phyloP scores from a whole-genome alignment of 2,329 filamentous ascomycete species.

The Colletotrichum acutatum region DNA sequence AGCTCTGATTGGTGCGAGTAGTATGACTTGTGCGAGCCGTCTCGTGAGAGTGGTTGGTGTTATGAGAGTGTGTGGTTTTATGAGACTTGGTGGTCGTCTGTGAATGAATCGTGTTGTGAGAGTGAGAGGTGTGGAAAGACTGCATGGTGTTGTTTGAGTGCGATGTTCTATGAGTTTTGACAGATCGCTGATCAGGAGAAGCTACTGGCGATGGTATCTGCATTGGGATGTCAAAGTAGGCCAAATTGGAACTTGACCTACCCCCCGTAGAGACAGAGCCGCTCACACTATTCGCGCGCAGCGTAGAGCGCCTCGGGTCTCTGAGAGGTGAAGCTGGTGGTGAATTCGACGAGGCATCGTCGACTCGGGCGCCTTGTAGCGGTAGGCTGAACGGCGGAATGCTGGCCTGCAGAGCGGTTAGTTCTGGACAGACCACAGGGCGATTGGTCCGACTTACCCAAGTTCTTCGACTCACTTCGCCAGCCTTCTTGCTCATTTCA shows the following conservation, averaged over 20 bases:
- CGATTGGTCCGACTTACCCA: constrained; percentile 64
- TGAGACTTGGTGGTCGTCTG: not conserved
- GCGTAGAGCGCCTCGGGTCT: constrained; percentile 26
- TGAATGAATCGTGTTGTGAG: constrained; percentile 18
- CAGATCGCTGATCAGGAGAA: constrained; percentile 22
- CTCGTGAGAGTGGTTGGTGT: not conserved
- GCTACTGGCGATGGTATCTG: constrained; percentile 21
- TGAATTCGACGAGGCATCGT: constrained; percentile 35
- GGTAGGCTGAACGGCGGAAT: constrained; percentile 37
- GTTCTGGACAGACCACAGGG: not conserved
- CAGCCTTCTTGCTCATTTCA: constrained; percentile 88
- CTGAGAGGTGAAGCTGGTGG: constrained; percentile 40
- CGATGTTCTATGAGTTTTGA: constrained; percentile 10
- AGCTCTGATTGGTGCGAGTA: not conserved
- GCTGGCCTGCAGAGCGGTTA: constrained; percentile 27
- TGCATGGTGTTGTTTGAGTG: constrained; percentile 4
- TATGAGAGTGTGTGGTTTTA: not conserved
- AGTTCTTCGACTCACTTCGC: constrained; percentile 82
- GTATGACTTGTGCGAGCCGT: constrained; percentile 12
- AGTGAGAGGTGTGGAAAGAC: constrained; percentile 24
- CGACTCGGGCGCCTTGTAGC: constrained; percentile 36
- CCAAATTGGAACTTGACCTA: constrained; percentile 33
- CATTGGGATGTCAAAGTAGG: constrained; percentile 41
- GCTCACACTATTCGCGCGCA: constrained; percentile 32
- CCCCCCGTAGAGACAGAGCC: constrained; percentile 30